phyloP scores from a whole-genome alignment of 1,284 basidiomycete genomes.

The Wolfiporia cocos region DNA sequence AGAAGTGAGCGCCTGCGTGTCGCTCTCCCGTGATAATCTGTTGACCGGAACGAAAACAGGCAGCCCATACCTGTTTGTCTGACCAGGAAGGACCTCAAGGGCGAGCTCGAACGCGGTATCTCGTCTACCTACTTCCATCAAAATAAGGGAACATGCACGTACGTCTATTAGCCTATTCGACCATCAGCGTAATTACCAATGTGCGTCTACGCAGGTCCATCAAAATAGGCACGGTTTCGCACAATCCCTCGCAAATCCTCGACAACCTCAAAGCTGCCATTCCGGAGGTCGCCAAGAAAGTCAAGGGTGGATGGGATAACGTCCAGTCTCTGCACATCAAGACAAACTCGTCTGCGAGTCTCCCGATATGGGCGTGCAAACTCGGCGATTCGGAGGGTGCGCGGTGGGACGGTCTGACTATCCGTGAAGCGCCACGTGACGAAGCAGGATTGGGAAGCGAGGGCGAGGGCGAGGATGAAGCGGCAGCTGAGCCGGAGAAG shows the following conservation, averaged over 20 bases:
- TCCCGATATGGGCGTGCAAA: slow-evolving; percentile 86
- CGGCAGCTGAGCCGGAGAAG: slow-evolving; percentile 12
- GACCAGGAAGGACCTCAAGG: slow-evolving; percentile 81
- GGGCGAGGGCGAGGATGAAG: slow-evolving; percentile 25
- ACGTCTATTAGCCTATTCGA: slow-evolving; percentile 27
- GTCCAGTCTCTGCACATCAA: slow-evolving; percentile 90
- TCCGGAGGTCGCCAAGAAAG: slow-evolving; percentile 66
- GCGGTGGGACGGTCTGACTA: slow-evolving; percentile 53
- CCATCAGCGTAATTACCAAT: not conserved
- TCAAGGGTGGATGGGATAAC: slow-evolving; percentile 88
- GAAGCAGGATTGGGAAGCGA: slow-evolving; percentile 27
- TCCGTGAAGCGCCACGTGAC: slow-evolving; percentile 19
- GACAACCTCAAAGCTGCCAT: slow-evolving; percentile 79
- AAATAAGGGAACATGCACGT: slow-evolving; percentile 89
- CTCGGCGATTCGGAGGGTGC: slow-evolving; percentile 59
- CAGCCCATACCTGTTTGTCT: slow-evolving; percentile 92
- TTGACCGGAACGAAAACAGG: slow-evolving; percentile 36
- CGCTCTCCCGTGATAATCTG: not conserved
- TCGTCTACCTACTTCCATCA: slow-evolving; percentile 92
- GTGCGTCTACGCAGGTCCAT: slow-evolving; percentile 54
- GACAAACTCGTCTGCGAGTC: slow-evolving; percentile 76
- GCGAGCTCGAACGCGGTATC: slow-evolving; percentile 86
- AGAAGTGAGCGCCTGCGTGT: slow-evolving; percentile 65
- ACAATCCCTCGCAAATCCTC: slow-evolving; percentile 68
- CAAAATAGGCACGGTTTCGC: slow-evolving; percentile 77